These are phyloP conservation scores for Trichoderma atroviride DNA, from an alignment of 2,329 filamentous ascomycete species.

Conservation along the genomic window DNA sequence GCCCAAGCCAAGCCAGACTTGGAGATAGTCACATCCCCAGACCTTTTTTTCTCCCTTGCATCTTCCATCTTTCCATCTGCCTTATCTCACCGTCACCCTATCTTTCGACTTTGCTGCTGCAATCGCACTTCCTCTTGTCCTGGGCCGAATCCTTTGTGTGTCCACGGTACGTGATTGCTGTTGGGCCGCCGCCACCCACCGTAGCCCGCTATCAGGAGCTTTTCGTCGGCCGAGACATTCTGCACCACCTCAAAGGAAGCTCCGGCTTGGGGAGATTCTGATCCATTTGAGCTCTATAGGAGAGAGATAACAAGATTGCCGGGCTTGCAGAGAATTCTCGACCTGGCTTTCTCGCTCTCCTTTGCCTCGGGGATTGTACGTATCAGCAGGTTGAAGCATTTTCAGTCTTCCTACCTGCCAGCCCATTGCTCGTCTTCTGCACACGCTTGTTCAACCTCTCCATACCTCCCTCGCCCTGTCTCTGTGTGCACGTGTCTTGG, in stretches of 20 bases:
- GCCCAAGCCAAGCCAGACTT: slow-evolving; percentile 21
- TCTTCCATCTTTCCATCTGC: not conserved
- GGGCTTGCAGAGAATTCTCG: slow-evolving; percentile 23
- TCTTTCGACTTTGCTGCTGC: not conserved
- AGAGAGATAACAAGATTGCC: slow-evolving; percentile 14
- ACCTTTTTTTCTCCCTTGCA: not conserved
- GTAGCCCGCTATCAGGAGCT: slow-evolving; percentile 8
- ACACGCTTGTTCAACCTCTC: slow-evolving; percentile 16
- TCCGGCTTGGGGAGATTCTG: slow-evolving; percentile 54
- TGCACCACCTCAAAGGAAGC: slow-evolving; percentile 56
- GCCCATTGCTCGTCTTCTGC: slow-evolving; percentile 33
- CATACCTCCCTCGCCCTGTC: slow-evolving; percentile 2
- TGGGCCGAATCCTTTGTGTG: not conserved
- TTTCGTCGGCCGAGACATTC: slow-evolving; percentile 40
- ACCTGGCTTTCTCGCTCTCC: not conserved
- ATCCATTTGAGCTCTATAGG: slow-evolving; percentile 28
- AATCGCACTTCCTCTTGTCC: not conserved
- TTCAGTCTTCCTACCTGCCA: slow-evolving; percentile 30
- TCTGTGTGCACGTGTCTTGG: not conserved
- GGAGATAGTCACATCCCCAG: slow-evolving; percentile 5
- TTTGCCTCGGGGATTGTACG: slow-evolving; percentile 54
- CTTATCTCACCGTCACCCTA: not conserved
- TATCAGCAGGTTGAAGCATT: slow-evolving; percentile 47
- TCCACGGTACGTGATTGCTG: slow-evolving; percentile 24
- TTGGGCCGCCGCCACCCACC: slow-evolving; percentile 27